Base-by-base conservation (phyloP, 768 basidiomycete species). In the Suillus subluteus region DNA sequence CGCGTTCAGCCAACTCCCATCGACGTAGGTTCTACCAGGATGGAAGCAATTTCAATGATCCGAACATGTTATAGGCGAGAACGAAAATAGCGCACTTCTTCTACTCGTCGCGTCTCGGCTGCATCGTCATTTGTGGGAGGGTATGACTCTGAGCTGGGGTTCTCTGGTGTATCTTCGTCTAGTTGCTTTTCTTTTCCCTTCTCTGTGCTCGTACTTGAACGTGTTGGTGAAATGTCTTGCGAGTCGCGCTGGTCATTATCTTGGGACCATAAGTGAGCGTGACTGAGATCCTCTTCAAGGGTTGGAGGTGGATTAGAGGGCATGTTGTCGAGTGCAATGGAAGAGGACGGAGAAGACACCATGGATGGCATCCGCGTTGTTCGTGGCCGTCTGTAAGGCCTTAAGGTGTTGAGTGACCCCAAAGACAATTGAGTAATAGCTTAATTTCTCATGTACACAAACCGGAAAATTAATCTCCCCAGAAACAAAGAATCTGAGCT, bases 1-100 rank as follows among this genome's bases (percentile, higher is more conserved):
- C 88, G 23, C 90, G 84, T 73, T 95, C 93, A 48, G 87, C 87
- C 56, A 87, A 79, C 71, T 95, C 93, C 94, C 92, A 95, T 52
- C 85, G 84, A 69, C 84, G 83, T 35, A 95, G 82, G 66, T 87
- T 95, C 93, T 95, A 75, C 63, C 41, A 62, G 38, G 50, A 70
- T 55, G 30, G 21, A 6, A 46, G 63, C 46, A 54, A 48, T 30
- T 16, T 63, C 23, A 58, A 66, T 50, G 67, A 65, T 52, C 35
- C 55, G 30, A 48, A 21, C 37, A 35, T 23, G n/a, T 26, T 43
- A 21, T 40, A 21, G 16, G 15, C 8, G 16, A 16, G 26, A 30
- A 11, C 26, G 8, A 43, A 13, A 46, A 63, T 40, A 6, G 76
- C 82, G 62, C 76, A 91, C 93, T 87, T 94, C 91, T 80, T 88